phyloP scores from a whole-genome alignment of 768 basidiomycete genomes.

The Hydnomerulius pinastri region DNA sequence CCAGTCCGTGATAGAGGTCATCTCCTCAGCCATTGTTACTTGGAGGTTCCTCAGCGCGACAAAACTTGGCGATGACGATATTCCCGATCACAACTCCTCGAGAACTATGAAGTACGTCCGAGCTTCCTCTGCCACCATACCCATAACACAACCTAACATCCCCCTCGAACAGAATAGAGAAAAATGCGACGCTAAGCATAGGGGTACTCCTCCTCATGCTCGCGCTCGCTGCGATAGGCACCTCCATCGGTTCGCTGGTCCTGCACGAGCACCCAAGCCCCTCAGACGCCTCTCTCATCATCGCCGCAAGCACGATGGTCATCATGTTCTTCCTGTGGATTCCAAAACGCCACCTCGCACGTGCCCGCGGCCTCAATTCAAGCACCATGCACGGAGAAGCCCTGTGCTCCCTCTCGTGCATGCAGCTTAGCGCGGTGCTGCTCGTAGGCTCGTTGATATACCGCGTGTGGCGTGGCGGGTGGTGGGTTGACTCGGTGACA shows the following conservation, averaged over 20 bases:
- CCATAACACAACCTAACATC: not conserved
- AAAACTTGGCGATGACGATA: conserved; percentile 36
- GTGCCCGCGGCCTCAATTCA: conserved; percentile 45
- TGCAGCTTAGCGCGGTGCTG: conserved; percentile 44
- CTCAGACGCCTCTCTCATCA: conserved; percentile 43
- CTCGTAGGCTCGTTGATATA: conserved; percentile 44
- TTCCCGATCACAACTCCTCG: conserved; percentile 1
- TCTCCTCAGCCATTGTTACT: conserved; percentile 44
- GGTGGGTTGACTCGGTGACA: conserved; percentile 52
- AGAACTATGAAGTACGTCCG: conserved; percentile 15
- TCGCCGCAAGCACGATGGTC: conserved; percentile 41
- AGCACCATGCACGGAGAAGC: conserved; percentile 47
- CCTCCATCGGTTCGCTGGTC: conserved; percentile 37
- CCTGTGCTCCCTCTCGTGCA: conserved; percentile 44
- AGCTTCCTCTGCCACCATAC: not conserved
- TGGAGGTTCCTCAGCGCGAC: conserved; percentile 43
- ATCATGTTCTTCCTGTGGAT: conserved; percentile 46
- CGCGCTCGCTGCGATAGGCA: conserved; percentile 37
- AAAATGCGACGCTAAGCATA: conserved; percentile 36
- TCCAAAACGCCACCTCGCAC: conserved; percentile 46
- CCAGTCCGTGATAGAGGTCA: conserved; percentile 49
- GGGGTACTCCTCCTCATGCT: conserved; percentile 40
- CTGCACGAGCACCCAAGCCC: conserved; percentile 39
- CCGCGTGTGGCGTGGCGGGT: conserved; percentile 44
- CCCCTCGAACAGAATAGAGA: conserved; percentile 35